Conservation (phyloP, 1,284 basidiomycete genomes). For the Malassezia equina region DNA sequence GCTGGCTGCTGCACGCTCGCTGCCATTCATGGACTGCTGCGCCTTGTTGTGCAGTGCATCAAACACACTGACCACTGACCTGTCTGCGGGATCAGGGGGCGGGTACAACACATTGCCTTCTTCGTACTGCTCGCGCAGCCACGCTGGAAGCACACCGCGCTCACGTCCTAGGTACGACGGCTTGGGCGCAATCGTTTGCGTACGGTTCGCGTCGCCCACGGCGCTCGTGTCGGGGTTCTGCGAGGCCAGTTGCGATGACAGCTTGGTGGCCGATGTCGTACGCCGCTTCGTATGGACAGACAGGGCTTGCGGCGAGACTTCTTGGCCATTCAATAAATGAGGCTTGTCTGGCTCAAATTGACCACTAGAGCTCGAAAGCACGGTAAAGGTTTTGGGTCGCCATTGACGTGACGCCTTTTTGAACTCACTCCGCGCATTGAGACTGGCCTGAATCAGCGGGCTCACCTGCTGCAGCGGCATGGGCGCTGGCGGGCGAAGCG, state of each 20-base stretch:
- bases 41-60: conserved; percentile 34
- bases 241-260: conserved; percentile 10
- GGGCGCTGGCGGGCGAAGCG: conserved; percentile 20
- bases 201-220: conserved; percentile 8
- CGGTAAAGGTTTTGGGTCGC: conserved; percentile 46
- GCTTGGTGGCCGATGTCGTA: conserved; percentile 25
- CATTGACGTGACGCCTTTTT: conserved; percentile 32
- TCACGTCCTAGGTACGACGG: conserved; percentile 29
- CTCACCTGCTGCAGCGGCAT: conserved; percentile 39
- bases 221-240: conserved; percentile 12
- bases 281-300: conserved; percentile 26
- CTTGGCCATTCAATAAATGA: conserved; percentile 32
- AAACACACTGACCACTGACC: conserved; percentile 26
- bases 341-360: conserved; percentile 21
- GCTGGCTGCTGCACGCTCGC: conserved; percentile 29
- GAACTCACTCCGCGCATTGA: conserved; percentile 41
- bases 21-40: conserved; percentile 30
- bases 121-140: conserved; percentile 46
- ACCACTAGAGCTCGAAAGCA: conserved; percentile 33
- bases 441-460: conserved; percentile 46
- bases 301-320: conserved; percentile 22
- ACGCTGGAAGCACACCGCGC: conserved; percentile 34
- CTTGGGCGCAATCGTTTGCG: conserved; percentile 33
- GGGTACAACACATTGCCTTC: conserved; percentile 31
- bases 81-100: conserved; percentile 24